Evolutionary conservation across 1,284 basidiomycete species (phyloP).

Genomic region (Ceratobasidium sp.): DNA sequence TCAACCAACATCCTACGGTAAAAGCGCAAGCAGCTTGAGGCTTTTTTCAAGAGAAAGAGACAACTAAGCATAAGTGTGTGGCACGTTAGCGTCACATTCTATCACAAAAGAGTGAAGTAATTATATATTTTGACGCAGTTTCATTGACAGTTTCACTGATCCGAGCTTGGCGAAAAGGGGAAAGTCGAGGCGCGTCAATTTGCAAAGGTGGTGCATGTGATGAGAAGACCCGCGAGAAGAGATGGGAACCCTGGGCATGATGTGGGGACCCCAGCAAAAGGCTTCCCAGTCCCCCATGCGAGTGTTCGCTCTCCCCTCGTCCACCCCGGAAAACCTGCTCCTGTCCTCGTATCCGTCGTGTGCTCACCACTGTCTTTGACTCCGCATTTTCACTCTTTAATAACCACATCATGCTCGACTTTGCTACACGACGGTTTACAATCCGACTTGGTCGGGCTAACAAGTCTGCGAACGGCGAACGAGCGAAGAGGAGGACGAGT

Average conservation of each 20-base stretch:
- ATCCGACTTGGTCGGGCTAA: conserved; percentile 34
- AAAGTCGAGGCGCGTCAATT: not conserved
- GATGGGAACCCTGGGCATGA: conserved; percentile 22
- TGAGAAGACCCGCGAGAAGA: too few species aligned
- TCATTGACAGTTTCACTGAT: too few species aligned
- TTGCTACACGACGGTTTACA: conserved; percentile 36
- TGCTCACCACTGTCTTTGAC: conserved; percentile 4
- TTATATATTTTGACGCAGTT: too few species aligned
- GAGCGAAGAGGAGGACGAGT: conserved; percentile 4
- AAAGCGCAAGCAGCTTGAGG: too few species aligned
- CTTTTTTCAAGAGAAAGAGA: too few species aligned
- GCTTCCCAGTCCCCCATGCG: not conserved
- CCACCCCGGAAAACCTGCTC: not conserved
- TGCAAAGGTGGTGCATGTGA: conserved; percentile 24
- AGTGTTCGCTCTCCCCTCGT: not conserved
- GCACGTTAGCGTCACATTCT: too few species aligned
- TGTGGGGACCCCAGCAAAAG: conserved; percentile 35
- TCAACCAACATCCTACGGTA: too few species aligned
- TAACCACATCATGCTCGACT: conserved; percentile 22
- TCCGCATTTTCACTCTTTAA: conserved; percentile 17
- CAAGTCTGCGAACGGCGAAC: conserved; percentile 30
- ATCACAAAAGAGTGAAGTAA: too few species aligned
- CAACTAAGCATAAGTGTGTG: too few species aligned
- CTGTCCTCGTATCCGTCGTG: not conserved
- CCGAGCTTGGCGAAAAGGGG: not conserved